Conservation (phyloP, 2,329 filamentous ascomycete species). For the Scytalidium lignicola region DNA sequence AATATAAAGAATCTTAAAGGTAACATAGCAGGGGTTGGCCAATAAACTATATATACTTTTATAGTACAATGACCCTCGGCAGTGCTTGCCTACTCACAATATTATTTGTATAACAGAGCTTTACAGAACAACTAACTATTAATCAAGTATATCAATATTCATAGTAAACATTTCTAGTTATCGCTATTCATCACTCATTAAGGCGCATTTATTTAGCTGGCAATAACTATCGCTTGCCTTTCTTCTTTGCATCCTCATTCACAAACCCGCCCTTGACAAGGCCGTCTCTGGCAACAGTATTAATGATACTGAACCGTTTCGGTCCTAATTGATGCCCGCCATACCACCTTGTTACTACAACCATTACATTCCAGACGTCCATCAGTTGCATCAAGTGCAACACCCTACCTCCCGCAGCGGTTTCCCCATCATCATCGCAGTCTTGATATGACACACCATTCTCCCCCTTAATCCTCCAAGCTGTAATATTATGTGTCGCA, state of each 20-base stretch:
- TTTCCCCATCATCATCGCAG: conserved; percentile 94
- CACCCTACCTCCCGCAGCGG: conserved; percentile 79
- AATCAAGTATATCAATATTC: too few relatives aligned
- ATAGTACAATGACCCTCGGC: too few relatives aligned
- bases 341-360: conserved; percentile 94
- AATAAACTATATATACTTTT: background rate
- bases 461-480: conserved; percentile 72
- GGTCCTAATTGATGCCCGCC: conserved; percentile 86
- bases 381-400: conserved; percentile 91
- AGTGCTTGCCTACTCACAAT: too few relatives aligned
- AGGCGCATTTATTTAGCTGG: too few relatives aligned
- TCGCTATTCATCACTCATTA: too few relatives aligned
- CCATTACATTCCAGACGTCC: conserved; percentile 88
- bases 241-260: conserved; percentile 44
- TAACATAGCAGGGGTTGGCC: too few relatives aligned
- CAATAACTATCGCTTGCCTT: conserved; percentile 25
- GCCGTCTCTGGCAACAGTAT: conserved; percentile 76
- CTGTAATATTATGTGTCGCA: conserved; percentile 93
- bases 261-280: conserved; percentile 72
- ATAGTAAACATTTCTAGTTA: too few relatives aligned
- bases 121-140: too few relatives aligned
- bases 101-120: too few relatives aligned
- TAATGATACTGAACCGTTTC: conserved; percentile 86
- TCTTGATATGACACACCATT: conserved; percentile 66
- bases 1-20: too few relatives aligned